Evolutionary conservation across 441 rosid genomes (phyloP), one percentile per base, ranked within the genome.

Genomic region (Oxalis stricta): DNA sequence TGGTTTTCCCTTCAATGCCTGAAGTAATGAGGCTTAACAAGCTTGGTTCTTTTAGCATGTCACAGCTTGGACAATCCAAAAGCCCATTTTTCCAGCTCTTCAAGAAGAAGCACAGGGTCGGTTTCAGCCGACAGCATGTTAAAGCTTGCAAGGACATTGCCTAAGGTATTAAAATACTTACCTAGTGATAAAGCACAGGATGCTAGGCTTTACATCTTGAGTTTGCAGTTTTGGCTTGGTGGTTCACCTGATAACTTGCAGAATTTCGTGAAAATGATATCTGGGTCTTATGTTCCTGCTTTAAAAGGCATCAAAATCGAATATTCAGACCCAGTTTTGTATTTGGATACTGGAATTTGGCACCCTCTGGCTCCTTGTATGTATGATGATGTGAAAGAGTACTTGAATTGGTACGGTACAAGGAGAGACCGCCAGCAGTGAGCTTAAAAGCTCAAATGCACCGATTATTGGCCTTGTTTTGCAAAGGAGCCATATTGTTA

Each of bases 1-100:
- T 91, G 44, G 96, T 91, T 36, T 91, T 91, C 77, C 99, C 99
- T 58, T 91, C 95, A 28, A 91, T 91, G 99, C 99, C 99, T 21
- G 99, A 86, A 64, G 93, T 86, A 34, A 86, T 91, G 96, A 81
- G 95, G 63, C 71, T 91, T 0, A 91, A 86, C 74, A 91, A 91
- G 52, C 64, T 91, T 63, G 99, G 99, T 21, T 86, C 99, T 33
- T 91, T 91, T 45, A 83, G 88, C 18, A 86, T 91, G 99, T 83
- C 96, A 26, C 99, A 91, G 61, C 73, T 91, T 23, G 99, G 96
- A 11, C 99, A 91, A n/a, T 86, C 96, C 0, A 91, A 86, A 59
- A 78, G 91, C 52, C 96, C 96, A 1, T 86, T 91, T 36, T 91
- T 91, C 41, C 95, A 91, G 68, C 58, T 91, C 19, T 91, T 91